These are phyloP conservation scores for Pisolithus thermaeus DNA, from an alignment of 1,284 basidiomycete genomes.

Conservation along the genomic window DNA sequence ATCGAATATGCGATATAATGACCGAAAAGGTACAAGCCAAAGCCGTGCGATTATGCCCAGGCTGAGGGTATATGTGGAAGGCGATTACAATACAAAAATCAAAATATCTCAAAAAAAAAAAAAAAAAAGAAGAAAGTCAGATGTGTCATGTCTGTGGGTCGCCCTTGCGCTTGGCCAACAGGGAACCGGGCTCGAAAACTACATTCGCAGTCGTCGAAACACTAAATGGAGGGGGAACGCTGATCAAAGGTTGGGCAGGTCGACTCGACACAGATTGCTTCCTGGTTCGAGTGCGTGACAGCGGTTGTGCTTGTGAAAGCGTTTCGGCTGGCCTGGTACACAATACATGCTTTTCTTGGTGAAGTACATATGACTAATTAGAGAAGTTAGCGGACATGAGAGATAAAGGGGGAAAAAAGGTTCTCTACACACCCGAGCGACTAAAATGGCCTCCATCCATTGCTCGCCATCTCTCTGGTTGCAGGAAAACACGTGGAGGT, in stretches of 20 bases:
- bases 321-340: slow-evolving; percentile 40
- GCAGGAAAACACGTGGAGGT: slow-evolving; percentile 77
- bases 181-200: slow-evolving; percentile 62
- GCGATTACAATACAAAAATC: slow-evolving; percentile 3
- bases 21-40: neutral
- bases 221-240: slow-evolving; percentile 30
- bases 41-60: neutral
- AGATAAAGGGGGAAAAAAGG: neutral
- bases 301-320: slow-evolving; percentile 24
- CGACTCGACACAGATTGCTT: slow-evolving; percentile 29
- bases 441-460: slow-evolving; percentile 67
- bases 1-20: neutral
- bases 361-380: slow-evolving; percentile 67
- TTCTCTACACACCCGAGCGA: slow-evolving; percentile 60
- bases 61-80: neutral
- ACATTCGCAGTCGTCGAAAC: slow-evolving; percentile 28
- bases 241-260: slow-evolving; percentile 28
- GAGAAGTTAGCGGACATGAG: slow-evolving; percentile 8
- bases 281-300: slow-evolving; percentile 26
- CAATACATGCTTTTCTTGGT: slow-evolving; percentile 70
- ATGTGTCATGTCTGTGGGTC: slow-evolving; percentile 16
- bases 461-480: slow-evolving; percentile 62
- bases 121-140: no score
- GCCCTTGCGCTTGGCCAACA: slow-evolving; percentile 46
- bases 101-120: no score